A percentile compares a stretch with the other conserved stretches of the same genome.
These are phyloP conservation scores for Scleromitrula shiraiana DNA, from an alignment of 2,329 filamentous ascomycete genomes.

Conservation along the genomic window DNA sequence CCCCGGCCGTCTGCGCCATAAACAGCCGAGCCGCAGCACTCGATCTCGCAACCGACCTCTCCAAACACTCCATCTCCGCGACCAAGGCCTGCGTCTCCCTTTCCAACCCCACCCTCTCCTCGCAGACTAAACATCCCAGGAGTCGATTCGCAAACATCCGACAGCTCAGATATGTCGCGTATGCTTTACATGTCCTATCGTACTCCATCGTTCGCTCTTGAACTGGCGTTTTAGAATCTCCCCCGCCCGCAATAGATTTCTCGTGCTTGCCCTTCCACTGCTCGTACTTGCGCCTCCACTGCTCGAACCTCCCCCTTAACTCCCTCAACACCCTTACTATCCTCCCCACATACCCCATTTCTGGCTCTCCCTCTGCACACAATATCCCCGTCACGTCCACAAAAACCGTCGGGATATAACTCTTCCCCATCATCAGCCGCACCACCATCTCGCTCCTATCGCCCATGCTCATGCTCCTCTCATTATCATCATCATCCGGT, in stretches of 20 bases:
- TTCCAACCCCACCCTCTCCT: slow-evolving; percentile 23
- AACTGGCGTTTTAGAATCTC: slow-evolving; percentile 8
- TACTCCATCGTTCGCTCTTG: slow-evolving; percentile 12
- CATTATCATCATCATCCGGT: neutral
- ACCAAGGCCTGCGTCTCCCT: slow-evolving; percentile 24
- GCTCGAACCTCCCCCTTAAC: slow-evolving; percentile 13
- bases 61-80: slow-evolving; percentile 26
- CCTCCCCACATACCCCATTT: neutral
- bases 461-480: slow-evolving; percentile 11
- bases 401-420: slow-evolving; percentile 25
- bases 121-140: slow-evolving; percentile 13
- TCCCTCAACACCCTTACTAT: neutral
- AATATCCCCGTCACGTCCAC: slow-evolving; percentile 24
- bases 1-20: slow-evolving; percentile 5
- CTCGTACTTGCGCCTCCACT: slow-evolving; percentile 11
- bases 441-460: slow-evolving; percentile 21
- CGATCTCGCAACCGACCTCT: slow-evolving; percentile 16
- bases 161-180: slow-evolving; percentile 25
- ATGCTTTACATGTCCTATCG: slow-evolving; percentile 19
- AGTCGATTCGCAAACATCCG: slow-evolving; percentile 20
- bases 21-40: neutral
- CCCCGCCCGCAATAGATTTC: too few relatives aligned
- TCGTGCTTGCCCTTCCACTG: slow-evolving; percentile 11
- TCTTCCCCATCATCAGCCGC: slow-evolving; percentile 20
- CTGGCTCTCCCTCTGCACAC: neutral